A percentile compares a stretch with the other conserved stretches of the same genome.
These are phyloP conservation scores for Hordeum pubiflorum DNA, from an alignment of 202 grass and related monocot genomes.

Conservation along the genomic window DNA sequence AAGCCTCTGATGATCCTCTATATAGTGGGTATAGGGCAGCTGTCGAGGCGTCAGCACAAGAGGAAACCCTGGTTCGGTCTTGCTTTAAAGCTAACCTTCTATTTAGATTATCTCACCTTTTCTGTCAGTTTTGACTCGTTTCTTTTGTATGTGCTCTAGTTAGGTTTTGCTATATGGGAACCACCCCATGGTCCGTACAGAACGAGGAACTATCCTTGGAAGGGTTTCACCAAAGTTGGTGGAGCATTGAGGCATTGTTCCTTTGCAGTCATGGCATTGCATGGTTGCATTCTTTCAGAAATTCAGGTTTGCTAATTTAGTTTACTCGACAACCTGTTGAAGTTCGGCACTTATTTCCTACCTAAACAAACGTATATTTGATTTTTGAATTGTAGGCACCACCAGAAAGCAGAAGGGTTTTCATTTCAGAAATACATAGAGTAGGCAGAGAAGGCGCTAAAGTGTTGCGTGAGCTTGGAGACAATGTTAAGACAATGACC, in stretches of 20 bases:
- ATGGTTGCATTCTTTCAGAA: constrained; percentile 98
- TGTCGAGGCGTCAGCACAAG: constrained; percentile 70
- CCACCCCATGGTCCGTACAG: constrained; percentile 89
- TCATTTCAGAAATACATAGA: constrained; percentile 57
- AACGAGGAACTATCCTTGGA: constrained; percentile 79
- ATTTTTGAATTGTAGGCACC: constrained; percentile 55
- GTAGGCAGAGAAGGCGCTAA: constrained; percentile 78
- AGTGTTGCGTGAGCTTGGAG: constrained; percentile 63
- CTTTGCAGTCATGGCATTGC: constrained; percentile 92
- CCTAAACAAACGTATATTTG: constrained; percentile 1
- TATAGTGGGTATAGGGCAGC: constrained; percentile 84
- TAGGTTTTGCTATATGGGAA: constrained; percentile 91
- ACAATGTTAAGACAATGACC: constrained; percentile 76
- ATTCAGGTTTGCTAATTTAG: constrained; percentile 62
- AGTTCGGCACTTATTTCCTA: neutral
- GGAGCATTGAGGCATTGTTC: constrained; percentile 86
- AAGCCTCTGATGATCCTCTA: constrained; percentile 89
- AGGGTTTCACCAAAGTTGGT: constrained; percentile 67
- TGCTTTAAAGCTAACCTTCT: constrained; percentile 18
- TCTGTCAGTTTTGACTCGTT: constrained; percentile 9
- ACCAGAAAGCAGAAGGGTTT: constrained; percentile 71
- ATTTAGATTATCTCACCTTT: neutral
- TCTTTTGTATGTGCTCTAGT: constrained; percentile 35
- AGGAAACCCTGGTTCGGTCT: constrained; percentile 71
- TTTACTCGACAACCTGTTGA: neutral